Evolutionary conservation across 31 red algal species (phyloP), one percentile per base, ranked within the genome.

Genomic region (Endocladia muricata): DNA sequence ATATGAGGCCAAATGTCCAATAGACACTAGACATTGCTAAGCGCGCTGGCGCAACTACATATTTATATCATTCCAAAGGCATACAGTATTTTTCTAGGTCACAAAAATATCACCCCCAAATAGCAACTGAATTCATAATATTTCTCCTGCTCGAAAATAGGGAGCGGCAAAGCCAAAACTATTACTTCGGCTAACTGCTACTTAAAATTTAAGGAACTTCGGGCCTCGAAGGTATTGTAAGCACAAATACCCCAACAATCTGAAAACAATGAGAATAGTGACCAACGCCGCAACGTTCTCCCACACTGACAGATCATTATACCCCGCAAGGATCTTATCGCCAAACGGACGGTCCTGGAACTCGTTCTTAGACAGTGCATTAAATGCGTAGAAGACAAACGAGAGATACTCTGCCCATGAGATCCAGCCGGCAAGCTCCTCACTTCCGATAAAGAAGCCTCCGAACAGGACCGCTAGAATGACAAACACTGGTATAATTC

Each of bases 321-420:
- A 70, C 1, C 13, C 17, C 15, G 61, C 7, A n/a, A 74, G 41
- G 30, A 78, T 63, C 44, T 69, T 28, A 32, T 75, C 42, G 35
- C 19, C 68, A 13, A 44, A 57, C 8, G 9, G 17, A 15, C 41
- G 51, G n/a, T 60, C 67, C 11, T 39, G n/a, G 40, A 94, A 98
- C 60, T 98, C 77, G 67, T 86, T 92, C 11, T 77, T 79, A 30
- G 74, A 81, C 6, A 98, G 38, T 11, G 96, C 91, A 23, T 77
- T 80, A 76, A 94, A 92, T 30, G 78, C 88, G 54, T 94, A 98
- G 59, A 83, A 85, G 2, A 98, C 63, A 59, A 94, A 94, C 30
- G 91, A 94, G 11, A 89, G 28, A 25, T 81, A 98, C 48, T 87
- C 79, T 13, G 89, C 70, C 96, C 96, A 98, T 1, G 40, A 55